Percentiles rank a stretch among this genome's conserved stretches.
phyloP scores from a whole-genome alignment of 305 asterid species.

The Fraxinus latifolia region DNA sequence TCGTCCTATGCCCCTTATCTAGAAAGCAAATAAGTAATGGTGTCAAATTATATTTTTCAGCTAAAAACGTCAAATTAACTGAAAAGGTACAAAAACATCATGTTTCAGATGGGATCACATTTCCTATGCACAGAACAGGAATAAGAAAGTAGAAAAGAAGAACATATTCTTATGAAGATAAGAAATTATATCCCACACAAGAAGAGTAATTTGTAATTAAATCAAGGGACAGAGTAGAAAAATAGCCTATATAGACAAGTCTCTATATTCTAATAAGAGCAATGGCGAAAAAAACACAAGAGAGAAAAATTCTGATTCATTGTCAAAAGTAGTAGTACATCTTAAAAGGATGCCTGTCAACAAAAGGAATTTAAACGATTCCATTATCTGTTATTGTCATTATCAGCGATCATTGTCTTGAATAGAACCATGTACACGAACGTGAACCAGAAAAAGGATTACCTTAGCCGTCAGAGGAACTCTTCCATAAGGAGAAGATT shows the following conservation, averaged over 20 bases:
- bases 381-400: slow-evolving; percentile 26
- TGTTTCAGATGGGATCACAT: slow-evolving; percentile 20
- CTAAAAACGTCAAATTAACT: slow-evolving; percentile 4
- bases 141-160: slow-evolving; percentile 25
- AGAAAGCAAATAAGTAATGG: slow-evolving; percentile 21
- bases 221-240: slow-evolving; percentile 24
- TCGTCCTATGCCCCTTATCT: slow-evolving; percentile 68
- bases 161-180: slow-evolving; percentile 32
- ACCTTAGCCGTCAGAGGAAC: slow-evolving; percentile 93
- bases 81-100: slow-evolving; percentile 20
- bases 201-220: slow-evolving; percentile 9
- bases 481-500: slow-evolving; percentile 86
- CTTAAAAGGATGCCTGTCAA: slow-evolving; percentile 34
- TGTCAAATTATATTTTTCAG: slow-evolving; percentile 7
- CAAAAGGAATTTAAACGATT: slow-evolving; percentile 24
- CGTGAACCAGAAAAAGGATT: neutral
- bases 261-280: slow-evolving; percentile 13
- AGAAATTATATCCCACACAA: slow-evolving; percentile 16
- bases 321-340: slow-evolving; percentile 25
- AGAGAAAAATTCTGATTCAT: slow-evolving; percentile 22
- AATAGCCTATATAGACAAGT: slow-evolving; percentile 13
- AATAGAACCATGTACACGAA: neutral
- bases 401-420: neutral
- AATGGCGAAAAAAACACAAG: neutral
- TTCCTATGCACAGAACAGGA: neutral